Evolutionary conservation across 805 yeast genomes (phyloP).

Genomic region (Clavispora santaluciae): DNA sequence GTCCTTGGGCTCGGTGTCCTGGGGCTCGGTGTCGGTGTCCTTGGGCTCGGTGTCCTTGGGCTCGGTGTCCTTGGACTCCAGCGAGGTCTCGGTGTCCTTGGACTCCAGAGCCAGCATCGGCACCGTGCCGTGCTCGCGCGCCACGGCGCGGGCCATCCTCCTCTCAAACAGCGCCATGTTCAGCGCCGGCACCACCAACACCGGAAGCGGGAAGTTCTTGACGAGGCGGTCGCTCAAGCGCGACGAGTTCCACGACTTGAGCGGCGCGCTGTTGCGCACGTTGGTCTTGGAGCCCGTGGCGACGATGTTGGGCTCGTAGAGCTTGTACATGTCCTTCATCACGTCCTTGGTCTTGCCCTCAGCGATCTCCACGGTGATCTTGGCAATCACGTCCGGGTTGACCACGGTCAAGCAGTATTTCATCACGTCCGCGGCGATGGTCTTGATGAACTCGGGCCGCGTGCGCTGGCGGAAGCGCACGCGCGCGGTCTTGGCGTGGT

Average conservation of each 20-base stretch:
- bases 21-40: not conserved
- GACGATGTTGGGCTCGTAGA: conserved; percentile 59
- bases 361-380: conserved; percentile 56
- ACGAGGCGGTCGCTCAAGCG: conserved; percentile 62
- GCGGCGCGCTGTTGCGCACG: conserved; percentile 40
- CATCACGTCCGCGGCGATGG: conserved; percentile 47
- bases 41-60: not conserved
- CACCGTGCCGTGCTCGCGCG: not conserved
- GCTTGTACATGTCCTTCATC: conserved; percentile 52
- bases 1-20: not conserved
- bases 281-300: conserved; percentile 52
- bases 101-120: not conserved
- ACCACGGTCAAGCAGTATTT: conserved; percentile 45
- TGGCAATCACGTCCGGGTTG: conserved; percentile 43
- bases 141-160: conserved; percentile 16
- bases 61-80: not conserved
- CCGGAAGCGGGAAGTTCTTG: conserved; percentile 59
- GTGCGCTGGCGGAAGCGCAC: conserved; percentile 34
- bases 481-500: conserved; percentile 21
- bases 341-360: conserved; percentile 54
- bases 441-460: conserved; percentile 44
- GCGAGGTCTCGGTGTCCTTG: not conserved
- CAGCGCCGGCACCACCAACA: conserved; percentile 60
- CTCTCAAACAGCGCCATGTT: conserved; percentile 52
- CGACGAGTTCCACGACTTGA: conserved; percentile 56